Evolutionary conservation across 148 eudicot species (phyloP), one percentile per base, ranked within the genome.

Genomic region (Fagopyrum tataricum): DNA sequence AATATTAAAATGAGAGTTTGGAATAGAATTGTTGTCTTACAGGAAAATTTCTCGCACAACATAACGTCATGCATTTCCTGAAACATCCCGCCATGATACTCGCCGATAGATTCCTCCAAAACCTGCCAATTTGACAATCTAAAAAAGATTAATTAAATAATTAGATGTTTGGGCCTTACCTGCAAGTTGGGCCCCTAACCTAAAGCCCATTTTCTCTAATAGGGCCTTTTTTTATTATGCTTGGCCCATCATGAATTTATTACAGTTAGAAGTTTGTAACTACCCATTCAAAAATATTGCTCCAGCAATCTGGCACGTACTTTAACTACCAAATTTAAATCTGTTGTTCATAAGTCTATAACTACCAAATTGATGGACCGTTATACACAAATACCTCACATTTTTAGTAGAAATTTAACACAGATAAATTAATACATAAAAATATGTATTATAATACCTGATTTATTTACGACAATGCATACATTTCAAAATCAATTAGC

Each of bases 11-110:
- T 31, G 37, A 31, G 37, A 31, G 37, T 31, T 31, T 31, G 37
- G 37, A 31, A 62, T 12, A 12, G 15, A 21, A 64, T 5, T 14
- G 67, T 14, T 18, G 66, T n/a, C 76, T 62, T 51, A 64, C 81
- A 71, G 75, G 79, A 23, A 78, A 76, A 37, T 73, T 78, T 40
- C 53, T 69, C 4, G 78, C 78, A 79, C 88, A 88, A 68, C 92
- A 88, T 15, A 86, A 52, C 76, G 73, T 39, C 86, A 85, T 84
- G 86, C 92, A 86, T 72, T 81, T 88, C 75, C 75, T 88, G 14
- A 88, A 80, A 69, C 79, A 72, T 66, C 82, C 84, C 12, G 85
- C 82, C 92, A 88, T 84, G 20, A 31, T 37, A 37, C 43, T 15
- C 40, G 39, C 67, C 67, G 17, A 39, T 12, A 9, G 66, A 9